These are phyloP conservation scores for Cryptosporidium canis DNA, from an alignment of 169 alveolate species.

Conservation along the genomic window DNA sequence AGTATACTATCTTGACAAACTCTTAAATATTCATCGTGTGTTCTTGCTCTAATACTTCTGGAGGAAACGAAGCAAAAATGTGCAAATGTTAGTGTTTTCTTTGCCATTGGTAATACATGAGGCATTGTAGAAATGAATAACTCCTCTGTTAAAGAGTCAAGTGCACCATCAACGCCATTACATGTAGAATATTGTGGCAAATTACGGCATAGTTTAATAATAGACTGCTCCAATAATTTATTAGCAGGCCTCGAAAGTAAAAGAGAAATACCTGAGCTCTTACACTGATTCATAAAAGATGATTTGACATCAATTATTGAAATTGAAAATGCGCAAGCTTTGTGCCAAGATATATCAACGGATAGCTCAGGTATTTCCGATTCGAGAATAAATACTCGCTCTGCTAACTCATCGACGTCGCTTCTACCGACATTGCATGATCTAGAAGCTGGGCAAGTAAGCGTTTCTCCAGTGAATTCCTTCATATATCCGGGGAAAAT, in stretches of 20 bases:
- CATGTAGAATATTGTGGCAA: conserved; percentile 60
- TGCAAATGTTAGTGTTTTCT: background rate
- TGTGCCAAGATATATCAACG: conserved; percentile 19
- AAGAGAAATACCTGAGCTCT: conserved; percentile 1
- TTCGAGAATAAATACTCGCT: conserved; percentile 35
- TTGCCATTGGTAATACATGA: background rate
- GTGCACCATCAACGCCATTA: conserved; percentile 17
- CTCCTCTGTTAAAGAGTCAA: conserved; percentile 21
- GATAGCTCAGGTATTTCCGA: conserved; percentile 57
- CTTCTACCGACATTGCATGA: conserved; percentile 37
- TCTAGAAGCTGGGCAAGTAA: conserved; percentile 48
- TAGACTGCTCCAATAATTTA: conserved; percentile 32
- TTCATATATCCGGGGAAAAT: conserved; percentile 43
- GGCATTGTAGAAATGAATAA: background rate
- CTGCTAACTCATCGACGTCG: conserved; percentile 64
- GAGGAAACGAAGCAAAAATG: conserved; percentile 51
- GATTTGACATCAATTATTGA: conserved; percentile 21
- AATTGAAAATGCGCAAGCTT: conserved; percentile 33
- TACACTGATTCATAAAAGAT: conserved; percentile 23
- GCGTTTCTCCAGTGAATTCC: background rate
- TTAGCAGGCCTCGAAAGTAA: conserved; percentile 29
- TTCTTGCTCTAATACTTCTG: conserved; percentile 41
- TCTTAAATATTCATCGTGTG: conserved; percentile 17
- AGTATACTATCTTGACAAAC: conserved; percentile 32
- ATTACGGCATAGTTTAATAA: conserved; percentile 30